These are phyloP conservation scores for Coemansia sp. DNA, from an alignment of 192 early-diverging fungal genomes.

Conservation along the genomic window DNA sequence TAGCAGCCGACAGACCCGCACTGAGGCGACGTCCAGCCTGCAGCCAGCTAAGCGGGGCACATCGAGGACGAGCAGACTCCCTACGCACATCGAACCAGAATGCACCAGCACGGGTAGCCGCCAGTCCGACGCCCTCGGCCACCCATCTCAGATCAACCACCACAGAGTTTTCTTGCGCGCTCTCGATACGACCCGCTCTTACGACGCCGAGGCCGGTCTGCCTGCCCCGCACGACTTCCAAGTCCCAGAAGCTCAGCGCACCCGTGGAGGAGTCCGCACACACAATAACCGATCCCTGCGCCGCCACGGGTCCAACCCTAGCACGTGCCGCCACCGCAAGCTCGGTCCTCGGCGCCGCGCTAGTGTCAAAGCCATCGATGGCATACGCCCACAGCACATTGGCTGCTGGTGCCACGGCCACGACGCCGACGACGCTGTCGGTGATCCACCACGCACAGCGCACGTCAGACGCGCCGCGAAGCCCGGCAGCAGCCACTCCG, in stretches of 20 bases:
- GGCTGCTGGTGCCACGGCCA: not conserved
- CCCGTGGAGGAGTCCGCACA: slow-evolving; percentile 10
- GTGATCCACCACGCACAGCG: slow-evolving; percentile 39
- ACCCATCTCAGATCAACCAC: slow-evolving; percentile 30
- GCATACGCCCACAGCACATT: slow-evolving; percentile 17
- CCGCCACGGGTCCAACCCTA: slow-evolving; percentile 11
- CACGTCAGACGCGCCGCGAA: slow-evolving; percentile 6
- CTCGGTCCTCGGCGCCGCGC: not conserved
- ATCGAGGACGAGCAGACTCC: not conserved
- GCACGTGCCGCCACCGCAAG: slow-evolving; percentile 9
- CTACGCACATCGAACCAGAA: slow-evolving; percentile 27
- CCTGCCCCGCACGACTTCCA: not conserved
- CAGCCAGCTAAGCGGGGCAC: slow-evolving; percentile 2
- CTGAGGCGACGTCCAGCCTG: not conserved
- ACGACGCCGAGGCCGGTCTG: not conserved
- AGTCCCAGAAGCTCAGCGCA: slow-evolving; percentile 23
- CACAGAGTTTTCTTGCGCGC: not conserved
- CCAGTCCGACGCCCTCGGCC: slow-evolving; percentile 15
- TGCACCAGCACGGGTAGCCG: slow-evolving; percentile 15
- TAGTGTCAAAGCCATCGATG: not conserved
- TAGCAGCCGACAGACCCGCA: not conserved
- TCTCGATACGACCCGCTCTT: not conserved
- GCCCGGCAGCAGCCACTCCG: not conserved
- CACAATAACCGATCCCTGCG: slow-evolving; percentile 11
- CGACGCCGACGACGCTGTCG: slow-evolving; percentile 15